phyloP scores from a whole-genome alignment of 768 basidiomycete genomes.

The Rossbeevera mucosa region DNA sequence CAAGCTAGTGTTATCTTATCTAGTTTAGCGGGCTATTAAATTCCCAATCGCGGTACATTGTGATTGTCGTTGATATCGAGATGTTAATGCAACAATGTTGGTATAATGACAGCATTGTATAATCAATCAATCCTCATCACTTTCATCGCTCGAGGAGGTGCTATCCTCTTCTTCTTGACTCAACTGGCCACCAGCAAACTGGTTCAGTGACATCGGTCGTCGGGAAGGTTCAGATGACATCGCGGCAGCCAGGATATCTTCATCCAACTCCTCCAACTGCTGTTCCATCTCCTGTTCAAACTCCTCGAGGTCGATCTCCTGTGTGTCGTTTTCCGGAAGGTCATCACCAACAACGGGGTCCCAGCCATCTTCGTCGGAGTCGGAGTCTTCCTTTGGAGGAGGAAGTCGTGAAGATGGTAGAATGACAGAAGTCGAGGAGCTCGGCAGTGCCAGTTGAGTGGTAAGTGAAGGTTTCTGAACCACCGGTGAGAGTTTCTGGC shows the following conservation, averaged over 20 bases:
- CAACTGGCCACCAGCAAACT: constrained; percentile 41
- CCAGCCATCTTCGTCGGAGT: constrained; percentile 52
- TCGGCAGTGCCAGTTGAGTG: constrained; percentile 39
- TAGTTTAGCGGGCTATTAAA: constrained; percentile 22
- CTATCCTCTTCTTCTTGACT: constrained; percentile 42
- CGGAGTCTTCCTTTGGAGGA: constrained; percentile 31
- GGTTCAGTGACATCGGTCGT: constrained; percentile 48
- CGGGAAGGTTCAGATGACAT: constrained; percentile 33
- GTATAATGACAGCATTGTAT: constrained; percentile 2
- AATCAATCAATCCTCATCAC: constrained; percentile 44
- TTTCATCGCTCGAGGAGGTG: constrained; percentile 51
- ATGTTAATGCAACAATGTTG: constrained; percentile 4
- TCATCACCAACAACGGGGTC: constrained; percentile 38
- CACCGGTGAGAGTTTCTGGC: constrained; percentile 22
- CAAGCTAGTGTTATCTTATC: constrained; percentile 31
- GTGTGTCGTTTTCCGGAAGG: constrained; percentile 24
- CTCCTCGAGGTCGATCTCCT: constrained; percentile 35
- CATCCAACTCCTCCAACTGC: constrained; percentile 39
- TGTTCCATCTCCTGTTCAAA: constrained; percentile 35
- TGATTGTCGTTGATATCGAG: constrained; percentile 2
- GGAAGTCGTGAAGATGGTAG: constrained; percentile 28
- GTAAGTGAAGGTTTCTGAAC: constrained; percentile 9
- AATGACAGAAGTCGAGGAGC: constrained; percentile 27
- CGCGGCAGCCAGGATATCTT: constrained; percentile 48
- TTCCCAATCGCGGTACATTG: constrained; percentile 1